Evolutionary conservation across 2,329 filamentous ascomycete species (phyloP).

Genomic region (Neurospora sp.): DNA sequence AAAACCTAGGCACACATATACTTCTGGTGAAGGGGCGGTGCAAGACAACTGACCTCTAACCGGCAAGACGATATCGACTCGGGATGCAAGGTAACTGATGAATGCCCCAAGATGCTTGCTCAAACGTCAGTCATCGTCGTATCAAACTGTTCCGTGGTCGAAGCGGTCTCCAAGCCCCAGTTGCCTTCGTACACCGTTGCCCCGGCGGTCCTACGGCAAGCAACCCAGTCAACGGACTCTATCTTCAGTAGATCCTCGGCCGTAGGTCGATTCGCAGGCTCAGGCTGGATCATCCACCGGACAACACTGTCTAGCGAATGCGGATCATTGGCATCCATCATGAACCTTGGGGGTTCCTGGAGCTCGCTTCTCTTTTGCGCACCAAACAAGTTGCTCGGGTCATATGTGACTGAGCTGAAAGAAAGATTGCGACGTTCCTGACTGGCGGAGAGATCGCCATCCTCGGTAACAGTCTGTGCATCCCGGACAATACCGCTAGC

Average conservation of each 20-base stretch:
- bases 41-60: slow-evolving; percentile 18
- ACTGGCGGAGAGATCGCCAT: slow-evolving; percentile 20
- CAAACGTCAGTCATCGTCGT: slow-evolving; percentile 53
- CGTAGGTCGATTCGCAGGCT: slow-evolving; percentile 63
- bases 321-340: slow-evolving; percentile 64
- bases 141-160: slow-evolving; percentile 27
- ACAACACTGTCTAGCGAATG: slow-evolving; percentile 79
- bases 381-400: slow-evolving; percentile 35
- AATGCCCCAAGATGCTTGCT: slow-evolving; percentile 16
- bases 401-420: slow-evolving; percentile 16
- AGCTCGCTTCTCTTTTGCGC: slow-evolving; percentile 39
- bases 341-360: slow-evolving; percentile 69
- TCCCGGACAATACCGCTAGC: slow-evolving; percentile 64
- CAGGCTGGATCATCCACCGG: slow-evolving; percentile 75
- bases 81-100: slow-evolving; percentile 9
- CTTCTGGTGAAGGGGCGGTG: slow-evolving; percentile 12
- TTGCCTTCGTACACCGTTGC: slow-evolving; percentile 96
- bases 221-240: slow-evolving; percentile 72
- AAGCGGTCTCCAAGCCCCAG: slow-evolving; percentile 67
- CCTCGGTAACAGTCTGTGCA: slow-evolving; percentile 58
- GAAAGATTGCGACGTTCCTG: not conserved
- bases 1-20: slow-evolving; percentile 17
- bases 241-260: slow-evolving; percentile 64
- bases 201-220: slow-evolving; percentile 65
- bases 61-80: slow-evolving; percentile 22